Conservation (phyloP, 768 basidiomycete genomes). For the Boletus subparvulus region DNA sequence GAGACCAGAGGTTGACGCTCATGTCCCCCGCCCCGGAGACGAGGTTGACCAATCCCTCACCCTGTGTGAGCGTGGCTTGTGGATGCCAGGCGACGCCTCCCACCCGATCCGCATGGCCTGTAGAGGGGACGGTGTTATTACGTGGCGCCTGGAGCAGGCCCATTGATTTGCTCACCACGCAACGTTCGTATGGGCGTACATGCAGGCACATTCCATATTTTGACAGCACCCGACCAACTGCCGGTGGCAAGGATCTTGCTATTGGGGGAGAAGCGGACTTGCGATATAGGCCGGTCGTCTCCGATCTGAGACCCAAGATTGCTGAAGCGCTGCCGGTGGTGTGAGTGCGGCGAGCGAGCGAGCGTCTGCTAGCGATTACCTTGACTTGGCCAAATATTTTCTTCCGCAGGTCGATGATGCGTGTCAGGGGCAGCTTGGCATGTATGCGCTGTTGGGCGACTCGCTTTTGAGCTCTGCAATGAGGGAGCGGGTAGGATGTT, state of each 20-base stretch:
- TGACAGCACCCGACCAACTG: conserved; percentile 94
- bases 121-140: conserved; percentile 7
- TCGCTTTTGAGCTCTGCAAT: conserved; percentile 90
- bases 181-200: conserved; percentile 78
- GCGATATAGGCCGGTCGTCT: conserved; percentile 91
- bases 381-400: conserved; percentile 88
- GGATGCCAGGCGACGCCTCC: conserved; percentile 99
- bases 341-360: background rate
- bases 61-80: conserved; percentile 73
- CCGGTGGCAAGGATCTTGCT: conserved; percentile 86
- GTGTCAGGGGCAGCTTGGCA: conserved; percentile 79
- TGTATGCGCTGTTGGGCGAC: conserved; percentile 91
- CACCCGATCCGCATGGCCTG: conserved; percentile 87
- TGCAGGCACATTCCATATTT: conserved; percentile 92
- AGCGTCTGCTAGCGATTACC: conserved; percentile 42
- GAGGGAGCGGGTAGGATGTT: conserved; percentile 39
- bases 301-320: conserved; percentile 98
- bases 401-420: conserved; percentile 91
- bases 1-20: conserved; percentile 84
- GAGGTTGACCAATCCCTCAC: conserved; percentile 69
- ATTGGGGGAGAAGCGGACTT: conserved; percentile 94
- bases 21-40: conserved; percentile 91
- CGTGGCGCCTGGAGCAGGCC: background rate
- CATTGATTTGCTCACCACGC: conserved; percentile 51
- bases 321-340: conserved; percentile 64